Base-by-base conservation (phyloP, 2,329 filamentous ascomycete species). In the Didymella pinodella region DNA sequence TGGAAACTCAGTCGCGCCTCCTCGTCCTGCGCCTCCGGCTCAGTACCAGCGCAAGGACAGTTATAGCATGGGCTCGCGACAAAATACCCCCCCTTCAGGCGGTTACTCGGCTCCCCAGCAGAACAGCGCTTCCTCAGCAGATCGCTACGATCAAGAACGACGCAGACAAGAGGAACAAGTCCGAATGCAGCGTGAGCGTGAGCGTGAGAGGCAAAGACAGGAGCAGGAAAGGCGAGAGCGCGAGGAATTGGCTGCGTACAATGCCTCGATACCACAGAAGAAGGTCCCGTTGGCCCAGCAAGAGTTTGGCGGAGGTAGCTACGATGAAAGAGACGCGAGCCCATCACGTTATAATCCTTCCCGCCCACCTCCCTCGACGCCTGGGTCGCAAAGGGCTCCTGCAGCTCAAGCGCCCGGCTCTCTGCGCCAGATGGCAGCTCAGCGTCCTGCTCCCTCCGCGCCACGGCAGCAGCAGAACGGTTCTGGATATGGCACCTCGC, bases 201-300 rank as follows among this genome's bases (percentile, higher is more conserved):
- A 78, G 48, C 72, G 77, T 4, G 77, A 80, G 55, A 68, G 75
- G 29, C 72, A 77, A 61, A 68, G 76, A 41, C 72, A 78, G 36
- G 78, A 82, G 46, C 76, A 78, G 41, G 80, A 83, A 59, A 75
- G 78, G 57, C 78, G 78, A 31, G 77, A 81, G 48, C 77, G 91
- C 54, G 86, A 89, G 65, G 92, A 97, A 50, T 83, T 91, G 67
- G 93, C 95, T 73, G 91, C 88, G 18, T 97, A 97, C 78, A 97
- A 98, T 76, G 90, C 92, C 34, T 92, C 91, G 25, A 80, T 97
- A 59, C 94, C 93, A 31, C 90, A 96, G 81, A 88, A 85, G 63
- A 92, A 91, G 74, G 80, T 88, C 11, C 91, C 92, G 2, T 72
- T 95, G 65, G 93, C 93, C 31, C 92, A 98, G 76, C 93, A 97